These are phyloP conservation scores for Helicocarpus griseus DNA, from an alignment of 2,329 filamentous ascomycete species.

Conservation along the genomic window DNA sequence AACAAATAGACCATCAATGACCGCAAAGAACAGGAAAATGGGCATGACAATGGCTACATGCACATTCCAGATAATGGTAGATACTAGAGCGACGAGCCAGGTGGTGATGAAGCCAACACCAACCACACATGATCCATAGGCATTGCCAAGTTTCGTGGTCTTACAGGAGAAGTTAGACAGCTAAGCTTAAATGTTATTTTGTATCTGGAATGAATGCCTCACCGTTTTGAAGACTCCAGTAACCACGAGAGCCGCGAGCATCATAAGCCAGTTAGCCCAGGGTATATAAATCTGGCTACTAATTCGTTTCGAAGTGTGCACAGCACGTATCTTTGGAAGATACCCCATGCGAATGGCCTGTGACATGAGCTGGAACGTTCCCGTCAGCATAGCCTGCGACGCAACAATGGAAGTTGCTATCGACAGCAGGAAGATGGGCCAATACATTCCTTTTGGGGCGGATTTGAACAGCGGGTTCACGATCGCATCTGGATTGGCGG, in stretches of 20 bases:
- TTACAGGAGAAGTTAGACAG: constrained; percentile 19
- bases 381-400: constrained; percentile 69
- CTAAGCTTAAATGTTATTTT: too few relatives aligned
- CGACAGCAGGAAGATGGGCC: constrained; percentile 58
- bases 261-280: constrained; percentile 65
- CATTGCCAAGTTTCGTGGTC: constrained; percentile 61
- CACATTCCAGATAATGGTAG: constrained; percentile 62
- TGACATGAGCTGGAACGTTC: constrained; percentile 59
- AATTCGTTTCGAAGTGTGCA: constrained; percentile 60
- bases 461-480: constrained; percentile 66
- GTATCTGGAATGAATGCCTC: too few relatives aligned
- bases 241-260: constrained; percentile 65
- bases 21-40: constrained; percentile 54
- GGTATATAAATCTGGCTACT: constrained; percentile 71
- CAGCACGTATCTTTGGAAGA: constrained; percentile 64
- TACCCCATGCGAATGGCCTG: constrained; percentile 66
- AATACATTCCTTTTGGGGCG: constrained; percentile 57
- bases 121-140: constrained; percentile 72
- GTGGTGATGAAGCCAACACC: constrained; percentile 72
- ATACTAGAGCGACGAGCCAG: constrained; percentile 61
- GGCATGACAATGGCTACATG: constrained; percentile 51
- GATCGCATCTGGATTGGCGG: constrained; percentile 48
- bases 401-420: constrained; percentile 65
- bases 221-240: constrained; percentile 62
- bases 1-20: constrained; percentile 59